Evolutionary conservation across 225 moss, liverwort and hornwort genomes (phyloP).

Genomic region (Physcomitrellopsis africana): DNA sequence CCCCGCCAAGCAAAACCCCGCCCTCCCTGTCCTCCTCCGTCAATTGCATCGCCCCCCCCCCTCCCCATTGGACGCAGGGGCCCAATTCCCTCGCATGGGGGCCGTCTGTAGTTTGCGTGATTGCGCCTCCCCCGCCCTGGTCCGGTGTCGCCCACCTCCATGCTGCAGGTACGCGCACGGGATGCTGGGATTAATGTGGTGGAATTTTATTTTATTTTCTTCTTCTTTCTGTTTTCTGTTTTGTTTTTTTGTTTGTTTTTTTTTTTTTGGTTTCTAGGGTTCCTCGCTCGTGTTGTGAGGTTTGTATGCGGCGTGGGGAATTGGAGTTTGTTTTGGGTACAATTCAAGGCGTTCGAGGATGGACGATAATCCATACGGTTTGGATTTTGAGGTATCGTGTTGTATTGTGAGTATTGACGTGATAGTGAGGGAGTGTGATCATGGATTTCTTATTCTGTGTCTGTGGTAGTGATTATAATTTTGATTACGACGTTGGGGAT

Average conservation of each 20-base stretch:
- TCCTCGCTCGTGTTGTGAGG: conserved; percentile 1
- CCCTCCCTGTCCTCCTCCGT: neutral
- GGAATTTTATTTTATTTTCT: no score
- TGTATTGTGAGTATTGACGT: conserved; percentile 11
- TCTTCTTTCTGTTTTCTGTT: no score
- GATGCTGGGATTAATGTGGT: neutral
- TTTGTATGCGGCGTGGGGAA: neutral
- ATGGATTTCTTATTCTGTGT: conserved; percentile 19
- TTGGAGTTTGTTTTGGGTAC: neutral
- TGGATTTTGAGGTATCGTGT: neutral
- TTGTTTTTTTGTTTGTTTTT: no score
- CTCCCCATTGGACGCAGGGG: neutral
- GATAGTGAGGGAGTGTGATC: neutral
- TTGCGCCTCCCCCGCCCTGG: neutral
- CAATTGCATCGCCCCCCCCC: neutral
- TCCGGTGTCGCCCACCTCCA: neutral
- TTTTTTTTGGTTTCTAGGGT: conserved; percentile 37
- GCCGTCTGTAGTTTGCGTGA: conserved; percentile 1
- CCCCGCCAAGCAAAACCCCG: neutral
- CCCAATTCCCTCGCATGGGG: conserved; percentile 18
- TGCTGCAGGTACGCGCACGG: conserved; percentile 26
- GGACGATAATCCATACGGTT: neutral
- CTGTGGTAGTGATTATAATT: conserved; percentile 4
- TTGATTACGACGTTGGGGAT: neutral
- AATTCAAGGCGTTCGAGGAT: neutral